These are phyloP conservation scores for Pseudozyma sp. DNA, from an alignment of 1,284 basidiomycete genomes.

Conservation along the genomic window DNA sequence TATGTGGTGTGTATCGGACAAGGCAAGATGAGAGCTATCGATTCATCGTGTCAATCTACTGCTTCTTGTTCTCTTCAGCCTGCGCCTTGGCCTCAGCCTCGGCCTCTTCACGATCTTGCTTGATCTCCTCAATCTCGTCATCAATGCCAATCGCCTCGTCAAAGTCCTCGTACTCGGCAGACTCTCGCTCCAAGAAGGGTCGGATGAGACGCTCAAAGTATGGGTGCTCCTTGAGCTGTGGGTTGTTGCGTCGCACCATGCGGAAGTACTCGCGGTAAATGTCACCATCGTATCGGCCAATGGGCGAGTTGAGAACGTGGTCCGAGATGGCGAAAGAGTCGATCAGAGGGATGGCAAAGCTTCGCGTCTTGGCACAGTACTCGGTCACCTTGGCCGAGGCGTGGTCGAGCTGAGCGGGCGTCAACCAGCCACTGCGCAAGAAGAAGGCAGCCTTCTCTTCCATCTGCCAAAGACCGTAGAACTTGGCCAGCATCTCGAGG, in stretches of 20 bases:
- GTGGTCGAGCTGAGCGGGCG: conserved; percentile 70
- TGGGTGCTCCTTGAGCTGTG: conserved; percentile 70
- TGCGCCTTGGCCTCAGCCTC: conserved; percentile 51
- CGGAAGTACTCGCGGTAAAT: conserved; percentile 66
- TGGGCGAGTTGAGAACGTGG: conserved; percentile 75
- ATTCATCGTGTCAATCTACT: neutral
- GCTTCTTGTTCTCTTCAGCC: conserved; percentile 31
- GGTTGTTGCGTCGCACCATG: conserved; percentile 65
- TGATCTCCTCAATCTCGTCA: conserved; percentile 70
- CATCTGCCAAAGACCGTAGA: conserved; percentile 73
- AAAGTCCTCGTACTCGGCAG: conserved; percentile 69
- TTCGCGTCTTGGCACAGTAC: conserved; percentile 72
- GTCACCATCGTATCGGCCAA: conserved; percentile 69
- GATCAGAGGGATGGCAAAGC: conserved; percentile 72
- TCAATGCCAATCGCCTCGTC: conserved; percentile 71
- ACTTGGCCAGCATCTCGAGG: conserved; percentile 56
- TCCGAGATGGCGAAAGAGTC: conserved; percentile 74
- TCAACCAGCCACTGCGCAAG: conserved; percentile 71
- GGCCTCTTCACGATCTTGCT: conserved; percentile 64
- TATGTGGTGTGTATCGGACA: too few relatives aligned
- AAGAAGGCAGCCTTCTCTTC: conserved; percentile 74
- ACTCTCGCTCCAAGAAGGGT: conserved; percentile 72
- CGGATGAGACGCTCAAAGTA: conserved; percentile 74
- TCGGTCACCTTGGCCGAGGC: conserved; percentile 71
- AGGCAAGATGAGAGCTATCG: neutral